Conservation (phyloP, 2,329 filamentous ascomycete genomes). For the Cordyceps militaris region DNA sequence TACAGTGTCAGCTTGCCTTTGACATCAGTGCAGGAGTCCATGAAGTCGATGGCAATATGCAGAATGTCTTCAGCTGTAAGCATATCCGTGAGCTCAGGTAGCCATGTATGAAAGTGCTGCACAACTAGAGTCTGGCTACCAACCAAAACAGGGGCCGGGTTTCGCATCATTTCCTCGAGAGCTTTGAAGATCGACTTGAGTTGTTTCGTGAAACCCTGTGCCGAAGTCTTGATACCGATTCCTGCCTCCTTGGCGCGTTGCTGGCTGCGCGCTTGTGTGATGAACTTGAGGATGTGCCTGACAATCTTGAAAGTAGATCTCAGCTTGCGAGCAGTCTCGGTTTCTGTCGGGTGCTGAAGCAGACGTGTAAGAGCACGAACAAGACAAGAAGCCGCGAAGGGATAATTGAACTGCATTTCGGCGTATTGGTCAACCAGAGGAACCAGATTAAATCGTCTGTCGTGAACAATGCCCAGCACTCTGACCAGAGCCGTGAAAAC, state of each 20-base stretch:
- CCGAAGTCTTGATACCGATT: constrained; percentile 73
- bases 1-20: constrained; percentile 89
- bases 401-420: constrained; percentile 83
- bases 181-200: constrained; percentile 83
- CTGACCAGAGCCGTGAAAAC: constrained; percentile 86
- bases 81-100: constrained; percentile 78
- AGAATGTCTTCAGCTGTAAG: constrained; percentile 79
- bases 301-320: constrained; percentile 93
- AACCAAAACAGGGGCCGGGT: constrained; percentile 74
- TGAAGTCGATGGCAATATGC: constrained; percentile 85
- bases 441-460: constrained; percentile 84
- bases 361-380: constrained; percentile 81
- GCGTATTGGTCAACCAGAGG: constrained; percentile 90
- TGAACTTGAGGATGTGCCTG: constrained; percentile 87
- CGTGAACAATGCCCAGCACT: constrained; percentile 87
- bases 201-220: constrained; percentile 70
- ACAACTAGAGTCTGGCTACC: constrained; percentile 93
- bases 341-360: constrained; percentile 73
- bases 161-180: constrained; percentile 83
- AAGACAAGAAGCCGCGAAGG: constrained; percentile 82
- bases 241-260: constrained; percentile 83
- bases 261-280: constrained; percentile 79
- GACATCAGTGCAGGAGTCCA: constrained; percentile 81
- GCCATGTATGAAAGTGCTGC: constrained; percentile 94
- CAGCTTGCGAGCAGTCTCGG: constrained; percentile 74